Evolutionary conservation across 495 filamentous ascomycete species (phyloP), one percentile per base, ranked within the genome.

Genomic region (Talaromyces liani): DNA sequence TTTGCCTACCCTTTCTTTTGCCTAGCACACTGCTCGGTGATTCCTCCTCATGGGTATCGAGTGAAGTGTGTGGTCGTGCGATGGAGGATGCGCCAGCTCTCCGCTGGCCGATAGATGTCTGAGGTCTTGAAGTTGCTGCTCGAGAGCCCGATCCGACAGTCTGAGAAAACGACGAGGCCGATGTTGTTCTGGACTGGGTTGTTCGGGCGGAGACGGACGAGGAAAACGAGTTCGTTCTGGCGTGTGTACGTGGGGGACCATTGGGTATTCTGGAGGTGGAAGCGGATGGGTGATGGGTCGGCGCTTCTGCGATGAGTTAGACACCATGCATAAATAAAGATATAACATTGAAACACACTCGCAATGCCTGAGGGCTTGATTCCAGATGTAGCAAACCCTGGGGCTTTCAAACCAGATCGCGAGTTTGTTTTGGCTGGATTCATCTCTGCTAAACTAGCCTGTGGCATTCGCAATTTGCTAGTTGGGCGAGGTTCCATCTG

Each of bases 1-100:
- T 49, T 64, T 36, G 77, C 85, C 71, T 92, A 93, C 90, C 90
- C 82, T 91, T 90, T 72, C 82, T 74, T 76, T 87, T 84, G 66
- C 81, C 80, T 45, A 80, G 67, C 4, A 78, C 71, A 65, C 75
- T 75, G 41, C 64, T 68, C 66, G 75, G 65, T 47, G 75, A 64
- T 72, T 77, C 78, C 71, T 78, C 79, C 22, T 71, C 67, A 64
- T 85, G 81, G 65, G 79, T 80, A 60, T 85, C 85, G 71, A 87
- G 79, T 16, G 86, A 80, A 12, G 84, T 89, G 2, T 83, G 81
- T 8, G 88, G 84, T 63, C 88, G 81, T 22, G 77, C 66, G 18
- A 72, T 74, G 65, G 81, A 68, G 63, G 77, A 69, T 69, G 77
- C 76, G 63, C 73, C 75, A 57, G 73, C 77, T 61, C 74, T 74